These are phyloP conservation scores for Baudoinia panamericana DNA, from an alignment of 495 filamentous ascomycete species.

Conservation along the genomic window DNA sequence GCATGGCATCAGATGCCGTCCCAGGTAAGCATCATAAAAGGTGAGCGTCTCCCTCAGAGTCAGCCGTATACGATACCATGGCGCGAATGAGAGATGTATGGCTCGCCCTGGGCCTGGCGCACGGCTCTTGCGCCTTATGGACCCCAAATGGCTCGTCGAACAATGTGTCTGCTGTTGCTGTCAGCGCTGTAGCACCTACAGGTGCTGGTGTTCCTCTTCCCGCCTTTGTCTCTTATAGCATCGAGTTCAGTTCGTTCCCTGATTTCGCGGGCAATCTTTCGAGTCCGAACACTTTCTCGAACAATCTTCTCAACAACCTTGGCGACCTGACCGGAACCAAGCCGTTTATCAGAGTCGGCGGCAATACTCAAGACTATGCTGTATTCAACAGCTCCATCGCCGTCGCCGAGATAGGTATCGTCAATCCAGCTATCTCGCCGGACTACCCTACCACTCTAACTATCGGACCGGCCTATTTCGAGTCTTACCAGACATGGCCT, in stretches of 20 bases:
- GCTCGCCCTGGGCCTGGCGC: no score
- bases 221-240: constrained; percentile 45
- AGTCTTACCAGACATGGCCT: constrained; percentile 49
- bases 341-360: constrained; percentile 47
- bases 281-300: constrained; percentile 43
- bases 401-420: constrained; percentile 41
- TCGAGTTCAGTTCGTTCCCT: constrained; percentile 49
- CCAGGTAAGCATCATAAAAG: no score
- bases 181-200: constrained; percentile 4
- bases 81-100: no score
- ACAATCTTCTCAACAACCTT: constrained; percentile 43
- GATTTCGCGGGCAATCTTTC: constrained; percentile 44
- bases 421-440: constrained; percentile 35
- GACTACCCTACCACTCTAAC: constrained; percentile 51
- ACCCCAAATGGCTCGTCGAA: no score
- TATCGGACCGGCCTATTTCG: constrained; percentile 52
- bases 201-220: constrained; percentile 33
- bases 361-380: constrained; percentile 41
- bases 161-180: constrained; percentile 12
- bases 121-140: no score
- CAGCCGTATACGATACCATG: no score
- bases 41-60: no score
- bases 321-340: constrained; percentile 36
- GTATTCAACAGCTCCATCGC: constrained; percentile 45
- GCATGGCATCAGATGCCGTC: no score